Conservation (phyloP, 192 early-diverging fungal genomes). For the Geranomyces variabilis region DNA sequence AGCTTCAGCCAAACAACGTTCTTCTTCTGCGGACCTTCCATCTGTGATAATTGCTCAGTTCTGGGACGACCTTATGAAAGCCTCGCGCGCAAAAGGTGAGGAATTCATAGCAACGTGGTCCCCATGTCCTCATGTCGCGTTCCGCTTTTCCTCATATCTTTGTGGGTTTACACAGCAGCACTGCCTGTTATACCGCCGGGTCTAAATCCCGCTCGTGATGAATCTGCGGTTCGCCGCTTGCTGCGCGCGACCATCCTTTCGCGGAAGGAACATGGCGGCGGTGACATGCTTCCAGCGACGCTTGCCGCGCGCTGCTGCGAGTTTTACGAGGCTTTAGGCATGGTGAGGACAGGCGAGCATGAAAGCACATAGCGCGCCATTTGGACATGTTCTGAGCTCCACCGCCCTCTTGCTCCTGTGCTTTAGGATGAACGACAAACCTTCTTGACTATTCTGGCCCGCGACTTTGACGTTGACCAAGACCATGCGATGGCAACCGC, state of each 20-base stretch:
- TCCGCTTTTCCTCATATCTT: no score
- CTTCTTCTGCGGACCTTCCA: no score
- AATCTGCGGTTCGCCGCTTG: constrained; percentile 19
- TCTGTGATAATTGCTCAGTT: constrained; percentile 17
- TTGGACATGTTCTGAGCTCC: constrained; percentile 3
- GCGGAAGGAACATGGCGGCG: constrained; percentile 29
- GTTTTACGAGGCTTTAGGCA: constrained; percentile 35
- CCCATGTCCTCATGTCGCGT: background rate
- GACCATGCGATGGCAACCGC: constrained; percentile 11
- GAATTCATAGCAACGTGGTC: background rate
- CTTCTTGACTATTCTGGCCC: constrained; percentile 30
- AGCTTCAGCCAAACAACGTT: no score
- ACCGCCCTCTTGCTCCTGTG: background rate
- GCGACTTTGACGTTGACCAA: constrained; percentile 32
- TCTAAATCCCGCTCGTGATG: constrained; percentile 3
- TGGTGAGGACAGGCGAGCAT: constrained; percentile 11
- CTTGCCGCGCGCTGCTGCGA: constrained; percentile 38
- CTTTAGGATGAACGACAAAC: constrained; percentile 15
- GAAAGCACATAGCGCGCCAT: no score
- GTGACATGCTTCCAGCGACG: constrained; percentile 37
- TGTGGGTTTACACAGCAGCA: no score
- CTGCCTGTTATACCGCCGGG: no score
- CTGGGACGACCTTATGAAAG: constrained; percentile 44
- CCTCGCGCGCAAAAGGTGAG: constrained; percentile 22
- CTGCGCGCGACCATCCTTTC: constrained; percentile 23